Conservation (phyloP, 192 early-diverging fungal genomes). For the Cladochytrium replicatum region DNA sequence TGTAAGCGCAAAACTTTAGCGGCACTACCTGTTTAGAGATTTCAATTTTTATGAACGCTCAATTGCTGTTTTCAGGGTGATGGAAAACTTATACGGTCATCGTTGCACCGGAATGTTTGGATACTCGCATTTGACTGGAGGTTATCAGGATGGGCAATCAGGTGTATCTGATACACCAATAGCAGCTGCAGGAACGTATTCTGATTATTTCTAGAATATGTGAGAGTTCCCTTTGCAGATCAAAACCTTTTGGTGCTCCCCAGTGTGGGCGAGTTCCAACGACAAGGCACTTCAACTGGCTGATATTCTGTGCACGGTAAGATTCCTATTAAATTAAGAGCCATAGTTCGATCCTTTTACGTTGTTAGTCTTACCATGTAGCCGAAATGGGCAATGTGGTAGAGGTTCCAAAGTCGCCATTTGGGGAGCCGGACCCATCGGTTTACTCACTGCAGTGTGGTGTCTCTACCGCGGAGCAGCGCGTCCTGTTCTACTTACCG, state of each 20-base stretch:
- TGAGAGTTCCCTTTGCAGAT: conserved; percentile 42
- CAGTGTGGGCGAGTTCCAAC: conserved; percentile 19
- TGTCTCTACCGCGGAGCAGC: too few species aligned
- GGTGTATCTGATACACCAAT: too few species aligned
- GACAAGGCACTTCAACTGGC: conserved; percentile 39
- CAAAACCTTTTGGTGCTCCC: conserved; percentile 38
- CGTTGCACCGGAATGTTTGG: conserved; percentile 33
- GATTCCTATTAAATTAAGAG: too few species aligned
- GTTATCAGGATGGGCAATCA: conserved; percentile 33
- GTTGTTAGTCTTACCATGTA: conserved; percentile 40
- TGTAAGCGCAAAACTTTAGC: conserved; percentile 1
- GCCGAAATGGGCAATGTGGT: conserved; percentile 24
- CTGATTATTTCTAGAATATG: too few species aligned
- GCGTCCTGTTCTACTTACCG: too few species aligned
- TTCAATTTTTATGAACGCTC: too few species aligned
- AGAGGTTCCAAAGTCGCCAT: conserved; percentile 37
- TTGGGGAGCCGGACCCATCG: conserved; percentile 48
- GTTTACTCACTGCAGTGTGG: conserved; percentile 23
- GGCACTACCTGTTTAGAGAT: neutral
- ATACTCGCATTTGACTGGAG: conserved; percentile 39
- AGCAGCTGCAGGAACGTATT: too few species aligned
- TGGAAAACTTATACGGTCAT: conserved; percentile 42
- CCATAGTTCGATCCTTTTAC: too few species aligned
- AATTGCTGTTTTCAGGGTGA: conserved; percentile 1
- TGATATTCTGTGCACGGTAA: conserved; percentile 38